Conservation (phyloP, 768 basidiomycete species). For the Mycena alexandri region DNA sequence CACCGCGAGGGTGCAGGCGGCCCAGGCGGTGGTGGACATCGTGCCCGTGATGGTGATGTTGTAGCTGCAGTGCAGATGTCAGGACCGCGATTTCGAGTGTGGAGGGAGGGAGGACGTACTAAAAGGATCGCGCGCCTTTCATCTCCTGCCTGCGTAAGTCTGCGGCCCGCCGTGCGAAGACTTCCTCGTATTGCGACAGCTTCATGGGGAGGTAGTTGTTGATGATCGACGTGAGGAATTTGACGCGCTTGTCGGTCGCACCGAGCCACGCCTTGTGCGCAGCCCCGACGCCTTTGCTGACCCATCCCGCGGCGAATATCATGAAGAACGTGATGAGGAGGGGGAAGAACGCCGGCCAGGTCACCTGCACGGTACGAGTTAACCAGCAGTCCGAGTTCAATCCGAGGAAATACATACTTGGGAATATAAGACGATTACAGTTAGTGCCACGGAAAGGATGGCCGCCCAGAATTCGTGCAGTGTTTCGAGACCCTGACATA, state of each 20-base stretch:
- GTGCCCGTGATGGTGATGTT: slow-evolving; percentile 28
- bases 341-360: slow-evolving; percentile 19
- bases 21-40: slow-evolving; percentile 16
- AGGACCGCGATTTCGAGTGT: neutral
- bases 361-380: neutral
- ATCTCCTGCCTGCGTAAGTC: slow-evolving; percentile 17
- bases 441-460: neutral
- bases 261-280: slow-evolving; percentile 17
- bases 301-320: neutral
- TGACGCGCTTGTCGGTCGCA: slow-evolving; percentile 26
- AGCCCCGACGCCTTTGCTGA: slow-evolving; percentile 28
- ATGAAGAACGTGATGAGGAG: slow-evolving; percentile 14
- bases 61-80: slow-evolving; percentile 5
- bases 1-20: slow-evolving; percentile 17
- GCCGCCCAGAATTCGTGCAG: slow-evolving; percentile 27
- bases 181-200: slow-evolving; percentile 18
- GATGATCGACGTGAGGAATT: slow-evolving; percentile 19
- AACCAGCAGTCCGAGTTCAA: too few species aligned
- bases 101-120: slow-evolving; percentile 10
- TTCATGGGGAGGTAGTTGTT: slow-evolving; percentile 16
- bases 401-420: neutral
- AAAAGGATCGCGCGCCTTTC: slow-evolving; percentile 23
- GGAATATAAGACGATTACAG: slow-evolving; percentile 17
- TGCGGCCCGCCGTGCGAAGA: neutral
- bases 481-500: slow-evolving; percentile 19